Evolutionary conservation across 148 eudicot species (phyloP), one percentile per base, ranked within the genome.

Genomic region (Silene conica): DNA sequence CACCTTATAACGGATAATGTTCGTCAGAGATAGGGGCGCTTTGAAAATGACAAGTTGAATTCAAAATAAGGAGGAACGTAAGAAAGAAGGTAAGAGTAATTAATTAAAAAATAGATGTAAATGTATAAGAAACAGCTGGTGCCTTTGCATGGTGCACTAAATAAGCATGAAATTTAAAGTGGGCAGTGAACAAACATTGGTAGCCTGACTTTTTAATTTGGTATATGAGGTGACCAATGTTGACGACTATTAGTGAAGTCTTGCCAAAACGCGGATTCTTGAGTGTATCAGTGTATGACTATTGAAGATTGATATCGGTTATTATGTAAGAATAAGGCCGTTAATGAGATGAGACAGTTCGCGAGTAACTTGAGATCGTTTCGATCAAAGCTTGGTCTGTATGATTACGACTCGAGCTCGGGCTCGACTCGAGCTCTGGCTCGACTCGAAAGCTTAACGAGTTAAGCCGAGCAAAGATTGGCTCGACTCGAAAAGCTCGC

Each of bases 121-220:
- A 28, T 25, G 26, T 46, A 48, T 19, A 8, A 20, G 52, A 68
- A 76, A 76, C 79, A 76, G 79, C 79, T 76, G 79, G 52, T 25
- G 69, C 60, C 74, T 76, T 76, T 69, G 74, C 73, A 76, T 48
- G 61, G 69, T 68, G 69, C 79, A 76, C 74, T 61, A 58, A 67
- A 43, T 55, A 56, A 67, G 65, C 71, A 74, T 74, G 71, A 14
- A 69, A 46, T 26, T 50, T 34, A 48, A 22, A 13, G n/a, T 5
- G 69, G 50, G 52, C 14, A 67, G 31, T 67, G 18, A 67, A 67
- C 71, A 45, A 67, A 67, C 71, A 45, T 67, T 67, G 71, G 71
- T 67, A 5, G 2, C 71, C 71, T 45, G 13, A 46, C 56, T 67
- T 67, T 64, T 67, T 67, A 26, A 26, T 26, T 26, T 26, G 71